Percentiles rank a stretch among this genome's conserved stretches.
Evolutionary conservation across 2,329 filamentous ascomycete species (phyloP).

Genomic region (Aureobasidium uvarum): DNA sequence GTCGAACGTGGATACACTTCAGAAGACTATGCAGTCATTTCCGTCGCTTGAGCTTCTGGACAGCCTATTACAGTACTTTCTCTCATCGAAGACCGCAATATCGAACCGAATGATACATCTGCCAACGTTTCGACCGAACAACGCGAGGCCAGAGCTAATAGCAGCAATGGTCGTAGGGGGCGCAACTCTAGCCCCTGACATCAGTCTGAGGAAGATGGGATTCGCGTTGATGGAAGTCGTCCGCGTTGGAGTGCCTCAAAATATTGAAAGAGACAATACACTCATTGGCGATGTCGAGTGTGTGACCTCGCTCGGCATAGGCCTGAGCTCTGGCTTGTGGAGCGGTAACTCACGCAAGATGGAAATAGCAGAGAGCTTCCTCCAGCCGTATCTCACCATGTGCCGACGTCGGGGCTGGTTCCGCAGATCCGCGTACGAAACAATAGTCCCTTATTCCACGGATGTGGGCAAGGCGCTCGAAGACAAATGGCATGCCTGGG

Average conservation of each 20-base stretch:
- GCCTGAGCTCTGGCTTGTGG: conserved; percentile 57
- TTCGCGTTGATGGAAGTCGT: conserved; percentile 52
- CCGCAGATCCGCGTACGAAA: conserved; percentile 44
- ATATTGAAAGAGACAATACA: conserved; percentile 52
- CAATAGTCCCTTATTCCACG: conserved; percentile 51
- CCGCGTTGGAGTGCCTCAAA: conserved; percentile 40
- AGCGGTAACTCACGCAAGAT: conserved; percentile 59
- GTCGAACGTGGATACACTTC: conserved; percentile 52
- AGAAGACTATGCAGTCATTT: conserved; percentile 59
- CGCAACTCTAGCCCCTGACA: conserved; percentile 57
- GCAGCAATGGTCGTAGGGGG: conserved; percentile 61
- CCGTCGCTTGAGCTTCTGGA: conserved; percentile 61
- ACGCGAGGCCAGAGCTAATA: conserved; percentile 59
- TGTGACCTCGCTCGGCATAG: conserved; percentile 52
- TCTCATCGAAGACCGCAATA: conserved; percentile 41
- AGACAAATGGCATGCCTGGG: conserved; percentile 64
- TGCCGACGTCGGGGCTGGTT: conserved; percentile 59
- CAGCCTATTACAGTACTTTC: conserved; percentile 60
- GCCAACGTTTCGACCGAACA: conserved; percentile 57
- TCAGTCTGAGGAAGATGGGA: conserved; percentile 61
- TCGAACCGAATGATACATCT: conserved; percentile 62
- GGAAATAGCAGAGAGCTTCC: conserved; percentile 59
- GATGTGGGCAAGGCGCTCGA: conserved; percentile 60
- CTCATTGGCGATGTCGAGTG: conserved; percentile 53
- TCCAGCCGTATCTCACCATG: conserved; percentile 55